These are phyloP conservation scores for Dalbergia cultrata DNA, from an alignment of 306 rosid genomes.

Conservation along the genomic window DNA sequence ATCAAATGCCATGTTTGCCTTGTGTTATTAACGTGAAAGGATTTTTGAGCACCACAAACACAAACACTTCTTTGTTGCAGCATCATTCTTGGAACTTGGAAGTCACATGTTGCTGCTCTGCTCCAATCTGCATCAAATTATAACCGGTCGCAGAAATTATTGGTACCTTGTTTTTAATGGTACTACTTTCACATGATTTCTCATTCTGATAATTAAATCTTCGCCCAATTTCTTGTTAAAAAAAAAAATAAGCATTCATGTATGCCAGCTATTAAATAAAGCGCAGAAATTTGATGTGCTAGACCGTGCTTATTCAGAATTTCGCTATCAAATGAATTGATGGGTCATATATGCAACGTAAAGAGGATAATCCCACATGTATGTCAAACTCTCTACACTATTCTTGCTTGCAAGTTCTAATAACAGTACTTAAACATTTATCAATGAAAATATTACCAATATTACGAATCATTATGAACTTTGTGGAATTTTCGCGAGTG, in stretches of 20 bases:
- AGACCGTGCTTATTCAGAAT: not conserved
- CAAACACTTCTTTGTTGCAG: not conserved
- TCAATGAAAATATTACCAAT: no score
- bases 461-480: no score
- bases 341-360: not conserved
- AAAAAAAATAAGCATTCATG: not conserved
- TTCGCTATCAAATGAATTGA: not conserved
- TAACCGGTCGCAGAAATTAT: not conserved
- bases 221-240: not conserved
- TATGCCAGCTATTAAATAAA: not conserved
- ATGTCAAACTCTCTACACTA: no score
- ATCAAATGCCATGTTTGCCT: not conserved
- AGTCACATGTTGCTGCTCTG: constrained; percentile 2
- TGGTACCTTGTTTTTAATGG: not conserved
- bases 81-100: not conserved
- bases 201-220: not conserved
- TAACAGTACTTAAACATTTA: not conserved
- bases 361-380: not conserved
- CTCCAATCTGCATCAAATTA: constrained; percentile 11
- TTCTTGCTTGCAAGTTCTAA: not conserved
- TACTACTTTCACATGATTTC: constrained; percentile 10
- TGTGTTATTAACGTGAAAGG: not conserved
- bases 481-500: no score
- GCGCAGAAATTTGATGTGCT: not conserved
- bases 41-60: not conserved